Evolutionary conservation across 139 green algal species (phyloP).

Genomic region (Mesotaenium endlicherianum): DNA sequence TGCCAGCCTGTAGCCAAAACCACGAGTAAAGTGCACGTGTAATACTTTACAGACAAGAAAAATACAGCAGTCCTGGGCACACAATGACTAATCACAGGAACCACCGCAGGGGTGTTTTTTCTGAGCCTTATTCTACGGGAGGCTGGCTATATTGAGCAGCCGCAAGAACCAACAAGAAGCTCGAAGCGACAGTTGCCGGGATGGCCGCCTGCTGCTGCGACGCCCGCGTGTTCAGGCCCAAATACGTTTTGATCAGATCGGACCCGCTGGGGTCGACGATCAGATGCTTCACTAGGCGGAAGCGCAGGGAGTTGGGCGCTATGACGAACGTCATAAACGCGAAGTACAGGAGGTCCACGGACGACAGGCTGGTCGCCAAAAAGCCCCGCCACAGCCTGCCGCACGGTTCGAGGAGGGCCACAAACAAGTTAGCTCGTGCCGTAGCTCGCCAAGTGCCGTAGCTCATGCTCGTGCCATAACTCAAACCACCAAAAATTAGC

Average conservation of each 20-base stretch:
- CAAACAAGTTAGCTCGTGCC: not conserved
- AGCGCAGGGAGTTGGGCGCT: conserved; percentile 76
- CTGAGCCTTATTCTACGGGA: not conserved
- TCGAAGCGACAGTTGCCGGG: not conserved
- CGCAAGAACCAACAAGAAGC: not conserved
- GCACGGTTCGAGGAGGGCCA: no score
- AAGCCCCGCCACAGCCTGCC: conserved; percentile 82
- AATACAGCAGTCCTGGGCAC: no score
- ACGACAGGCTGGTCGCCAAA: conserved; percentile 74
- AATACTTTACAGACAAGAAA: not conserved
- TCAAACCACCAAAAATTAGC: not conserved
- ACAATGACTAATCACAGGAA: no score
- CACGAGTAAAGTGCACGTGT: no score
- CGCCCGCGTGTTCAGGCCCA: not conserved
- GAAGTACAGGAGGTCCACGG: conserved; percentile 84
- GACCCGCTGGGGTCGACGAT: conserved; percentile 32
- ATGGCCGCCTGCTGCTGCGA: not conserved
- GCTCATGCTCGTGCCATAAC: not conserved
- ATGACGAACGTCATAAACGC: conserved; percentile 80
- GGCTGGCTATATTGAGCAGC: not conserved
- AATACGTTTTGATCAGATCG: conserved; percentile 8
- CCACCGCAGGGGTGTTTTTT: not conserved
- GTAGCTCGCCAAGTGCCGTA: not conserved
- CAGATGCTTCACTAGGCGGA: conserved; percentile 76
- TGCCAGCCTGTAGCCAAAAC: no score